Evolutionary conservation across 129 eudicot species (phyloP), one percentile per base, ranked within the genome.

Genomic region (Kitagawia praeruptora): DNA sequence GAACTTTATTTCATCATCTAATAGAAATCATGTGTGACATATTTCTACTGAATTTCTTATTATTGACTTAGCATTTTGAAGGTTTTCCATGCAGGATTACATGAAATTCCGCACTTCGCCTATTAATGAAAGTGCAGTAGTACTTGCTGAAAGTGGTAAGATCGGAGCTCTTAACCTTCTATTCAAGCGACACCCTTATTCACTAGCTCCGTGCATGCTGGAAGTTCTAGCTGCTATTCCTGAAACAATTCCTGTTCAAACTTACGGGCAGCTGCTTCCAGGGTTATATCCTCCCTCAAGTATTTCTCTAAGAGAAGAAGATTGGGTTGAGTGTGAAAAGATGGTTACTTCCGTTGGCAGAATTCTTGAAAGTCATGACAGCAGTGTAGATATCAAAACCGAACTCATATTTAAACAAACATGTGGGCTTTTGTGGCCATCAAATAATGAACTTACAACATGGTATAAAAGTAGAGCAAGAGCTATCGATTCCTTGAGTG

Each of bases 131-230:
- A 90, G 92, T 85, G 97, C 98, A 72, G 74, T 83, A 45, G 80
- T 82, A 76, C 97, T 95, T 86, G 97, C 98, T 73, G 97, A 92
- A 79, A 85, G 87, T 80, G 98, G 98, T 46, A 92, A 95, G 85
- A 90, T 95, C 46, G 97, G 97, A 79, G 98, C 98, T 79, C 84
- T 95, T 80, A 95, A 95, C 81, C 97, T 95, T 84, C 91, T 95
- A 19, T 90, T 92, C 84, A 95, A 92, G 80, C 93, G 97, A 48
- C 98, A 95, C 82, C 93, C 96, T 67, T 95, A 84, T 86, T 91
- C 98, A 4, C 75, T 95, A 77, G 75, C 83, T 85, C 89, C 97
- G 71, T 86, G 78, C 84, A 87, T 90, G 87, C 89, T 95, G 89
- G 92, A 92, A 63, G 88, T 92, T 83, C 78, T 95, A 82, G 87